Conservation (phyloP, 2,329 filamentous ascomycete genomes). For the Dendrostoma leiphaemia region DNA sequence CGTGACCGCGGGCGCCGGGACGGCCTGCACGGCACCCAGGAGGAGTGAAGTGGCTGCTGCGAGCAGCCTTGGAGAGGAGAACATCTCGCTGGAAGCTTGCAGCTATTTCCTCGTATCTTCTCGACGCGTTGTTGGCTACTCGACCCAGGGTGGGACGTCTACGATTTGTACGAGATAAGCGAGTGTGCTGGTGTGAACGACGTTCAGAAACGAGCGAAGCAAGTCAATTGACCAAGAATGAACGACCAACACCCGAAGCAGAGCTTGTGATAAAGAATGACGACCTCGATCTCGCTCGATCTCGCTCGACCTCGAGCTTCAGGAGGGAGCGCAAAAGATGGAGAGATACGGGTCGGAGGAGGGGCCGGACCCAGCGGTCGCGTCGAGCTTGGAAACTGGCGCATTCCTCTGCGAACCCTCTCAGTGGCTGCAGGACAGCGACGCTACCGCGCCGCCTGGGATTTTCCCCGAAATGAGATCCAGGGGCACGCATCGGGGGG, state of each 20-base stretch:
- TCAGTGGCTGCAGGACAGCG: background rate
- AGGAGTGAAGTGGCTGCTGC: constrained; percentile 7
- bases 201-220: background rate
- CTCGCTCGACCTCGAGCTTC: too few species aligned
- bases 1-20: constrained; percentile 1
- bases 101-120: background rate
- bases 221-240: background rate
- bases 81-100: background rate
- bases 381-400: constrained; percentile 4
- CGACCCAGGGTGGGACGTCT: background rate
- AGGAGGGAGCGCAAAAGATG: background rate
- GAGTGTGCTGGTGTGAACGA: background rate
- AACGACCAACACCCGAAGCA: constrained; percentile 3
- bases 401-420: background rate
- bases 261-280: background rate
- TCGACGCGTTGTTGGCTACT: background rate
- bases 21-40: constrained; percentile 6
- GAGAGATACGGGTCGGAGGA: background rate
- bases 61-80: constrained; percentile 8
- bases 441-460: constrained; percentile 7
- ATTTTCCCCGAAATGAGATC: constrained; percentile 14
- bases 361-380: background rate
- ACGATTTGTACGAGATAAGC: background rate
- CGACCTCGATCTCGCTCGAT: background rate
- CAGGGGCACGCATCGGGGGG: constrained; percentile 1